Percentiles rank a stretch among this genome's conserved stretches.
phyloP scores from a whole-genome alignment of 257 asterid genomes.

The Avicennia marina region DNA sequence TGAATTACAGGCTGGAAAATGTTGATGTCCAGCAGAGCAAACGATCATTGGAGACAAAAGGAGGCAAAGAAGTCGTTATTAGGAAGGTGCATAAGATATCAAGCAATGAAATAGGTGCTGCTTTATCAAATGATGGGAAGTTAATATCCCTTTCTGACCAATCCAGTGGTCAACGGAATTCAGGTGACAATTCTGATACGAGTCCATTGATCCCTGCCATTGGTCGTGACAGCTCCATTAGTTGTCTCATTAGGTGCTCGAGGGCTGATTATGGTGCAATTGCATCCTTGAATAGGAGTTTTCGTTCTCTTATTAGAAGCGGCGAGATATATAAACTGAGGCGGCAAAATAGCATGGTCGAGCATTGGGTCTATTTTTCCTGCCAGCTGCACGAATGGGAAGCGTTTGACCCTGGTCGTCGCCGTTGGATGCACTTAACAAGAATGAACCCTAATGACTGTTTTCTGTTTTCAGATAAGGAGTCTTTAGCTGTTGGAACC shows the following conservation, averaged over 20 bases:
- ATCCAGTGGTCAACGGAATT: conserved; percentile 24
- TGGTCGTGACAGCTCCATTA: conserved; percentile 82
- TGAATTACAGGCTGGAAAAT: conserved; percentile 30
- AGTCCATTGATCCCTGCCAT: conserved; percentile 66
- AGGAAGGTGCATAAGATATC: conserved; percentile 32
- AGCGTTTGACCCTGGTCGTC: conserved; percentile 81
- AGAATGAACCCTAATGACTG: conserved; percentile 64
- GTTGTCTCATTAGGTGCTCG: conserved; percentile 70
- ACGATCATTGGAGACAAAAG: conserved; percentile 38
- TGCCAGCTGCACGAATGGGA: conserved; percentile 95
- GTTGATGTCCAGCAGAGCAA: conserved; percentile 38
- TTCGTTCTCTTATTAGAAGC: conserved; percentile 62
- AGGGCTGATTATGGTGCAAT: conserved; percentile 80
- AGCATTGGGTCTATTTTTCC: conserved; percentile 96
- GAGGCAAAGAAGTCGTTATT: conserved; percentile 30
- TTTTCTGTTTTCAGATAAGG: conserved; percentile 76
- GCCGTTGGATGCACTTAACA: conserved; percentile 90
- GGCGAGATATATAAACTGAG: conserved; percentile 72
- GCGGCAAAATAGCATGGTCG: conserved; percentile 53
- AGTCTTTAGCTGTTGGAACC: conserved; percentile 92
- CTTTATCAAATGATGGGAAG: conserved; percentile 32
- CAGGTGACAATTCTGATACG: conserved; percentile 48
- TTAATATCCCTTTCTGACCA: conserved; percentile 22
- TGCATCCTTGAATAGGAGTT: conserved; percentile 65
- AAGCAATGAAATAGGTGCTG: conserved; percentile 24